Conservation (phyloP, 1,139 yeast species). For the Diutina rugosa region DNA sequence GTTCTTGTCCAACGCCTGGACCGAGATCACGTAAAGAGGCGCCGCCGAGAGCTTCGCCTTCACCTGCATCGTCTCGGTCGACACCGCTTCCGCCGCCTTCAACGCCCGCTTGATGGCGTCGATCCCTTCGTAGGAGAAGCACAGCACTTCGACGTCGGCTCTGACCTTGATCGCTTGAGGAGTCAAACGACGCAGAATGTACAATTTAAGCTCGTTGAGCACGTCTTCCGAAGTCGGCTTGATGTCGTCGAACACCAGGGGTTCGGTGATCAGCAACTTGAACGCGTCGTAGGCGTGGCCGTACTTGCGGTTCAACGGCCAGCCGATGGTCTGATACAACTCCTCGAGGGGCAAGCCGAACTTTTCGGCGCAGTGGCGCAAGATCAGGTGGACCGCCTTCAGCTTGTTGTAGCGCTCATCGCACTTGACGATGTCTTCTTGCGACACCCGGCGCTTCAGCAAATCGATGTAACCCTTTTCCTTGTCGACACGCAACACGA, state of each 20-base stretch:
- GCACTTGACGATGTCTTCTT: slow-evolving; percentile 94
- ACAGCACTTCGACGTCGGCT: slow-evolving; percentile 95
- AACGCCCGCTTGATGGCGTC: slow-evolving; percentile 91
- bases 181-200: slow-evolving; percentile 86
- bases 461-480: slow-evolving; percentile 97
- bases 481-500: slow-evolving; percentile 96
- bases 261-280: slow-evolving; percentile 90
- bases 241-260: slow-evolving; percentile 72
- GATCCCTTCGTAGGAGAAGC: slow-evolving; percentile 95
- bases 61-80: slow-evolving; percentile 75
- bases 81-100: slow-evolving; percentile 70
- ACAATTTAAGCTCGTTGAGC: slow-evolving; percentile 68
- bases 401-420: slow-evolving; percentile 96
- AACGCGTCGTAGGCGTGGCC: slow-evolving; percentile 98
- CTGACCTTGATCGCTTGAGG: slow-evolving; percentile 97
- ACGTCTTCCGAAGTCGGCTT: slow-evolving; percentile 62
- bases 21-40: slow-evolving; percentile 87
- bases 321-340: slow-evolving; percentile 79
- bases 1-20: slow-evolving; percentile 84
- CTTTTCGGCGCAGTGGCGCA: slow-evolving; percentile 97
- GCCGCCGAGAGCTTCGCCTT: slow-evolving; percentile 96
- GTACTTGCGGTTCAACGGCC: slow-evolving; percentile 93
- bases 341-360: slow-evolving; percentile 78
- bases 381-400: slow-evolving; percentile 92
- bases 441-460: slow-evolving; percentile 95